Base-by-base conservation (phyloP, 352 stramenopile species). In the Pythium folliculosum region DNA sequence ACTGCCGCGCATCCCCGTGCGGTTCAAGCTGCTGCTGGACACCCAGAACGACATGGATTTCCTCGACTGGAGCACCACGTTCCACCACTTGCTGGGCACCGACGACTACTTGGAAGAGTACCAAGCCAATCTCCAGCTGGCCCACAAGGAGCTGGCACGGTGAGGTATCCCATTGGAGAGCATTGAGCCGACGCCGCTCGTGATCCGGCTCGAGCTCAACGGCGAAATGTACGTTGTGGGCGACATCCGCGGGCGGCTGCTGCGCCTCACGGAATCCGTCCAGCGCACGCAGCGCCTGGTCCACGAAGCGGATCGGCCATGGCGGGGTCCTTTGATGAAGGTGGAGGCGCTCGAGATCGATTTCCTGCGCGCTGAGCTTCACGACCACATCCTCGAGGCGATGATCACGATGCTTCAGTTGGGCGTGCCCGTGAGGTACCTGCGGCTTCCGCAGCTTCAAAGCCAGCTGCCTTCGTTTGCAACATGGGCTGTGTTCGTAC, bases 301-400 rank as follows among this genome's bases (percentile, higher is more conserved):
- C 4, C 13, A 47, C 5, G 25, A 54, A 17, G 3, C 25, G 17
- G n/a, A 7, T 35, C 6, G 0, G 3, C 1, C 6, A 32, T 32
- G 27, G 27, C 3, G 1, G 7, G 22, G 23, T 4, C 9, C 17
- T 3, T 44, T 63, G 25, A 21, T 63, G 23, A 10, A 13, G 16
- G 23, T 55, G n/a, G 27, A 21, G 6, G 25, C 47, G n/a, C 32
- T 63, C 6, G 23, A 63, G 4, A 38, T 32, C 16, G 21, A 27
- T 9, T 35, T 43, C 16, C 21, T 19, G n/a, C 8, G 44, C 19
- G 10, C 27, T 1, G n/a, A 53, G 23, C 13, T 25, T 25, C 44
- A 63, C 1, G 57, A 54, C 27, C 44, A 45, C 10, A 52, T 63
- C 22, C 47, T 63, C 16, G 44, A 55, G 32, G 44, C 57, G 17